Conservation (phyloP, 129 eudicot genomes). For the Escallonia herrerae region DNA sequence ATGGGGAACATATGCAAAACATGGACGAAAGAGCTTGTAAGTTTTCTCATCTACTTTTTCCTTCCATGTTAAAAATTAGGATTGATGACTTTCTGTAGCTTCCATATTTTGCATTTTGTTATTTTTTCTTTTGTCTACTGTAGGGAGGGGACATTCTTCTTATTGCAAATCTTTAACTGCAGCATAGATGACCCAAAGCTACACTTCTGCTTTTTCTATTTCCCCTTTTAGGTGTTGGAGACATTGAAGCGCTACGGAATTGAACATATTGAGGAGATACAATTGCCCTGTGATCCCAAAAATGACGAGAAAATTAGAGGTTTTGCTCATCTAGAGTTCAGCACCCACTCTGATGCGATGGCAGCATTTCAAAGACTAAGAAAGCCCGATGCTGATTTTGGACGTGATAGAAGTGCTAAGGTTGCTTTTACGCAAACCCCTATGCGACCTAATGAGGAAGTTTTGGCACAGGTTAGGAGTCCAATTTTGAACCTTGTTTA, state of each 20-base stretch:
- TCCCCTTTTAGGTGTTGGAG: slow-evolving; percentile 30
- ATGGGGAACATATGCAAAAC: slow-evolving; percentile 43
- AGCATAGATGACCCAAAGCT: slow-evolving; percentile 10
- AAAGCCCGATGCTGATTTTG: slow-evolving; percentile 43
- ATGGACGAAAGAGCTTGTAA: slow-evolving; percentile 39
- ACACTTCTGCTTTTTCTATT: slow-evolving; percentile 3
- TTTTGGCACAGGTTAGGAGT: slow-evolving; percentile 22
- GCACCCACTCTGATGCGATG: slow-evolving; percentile 36
- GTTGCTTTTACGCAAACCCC: slow-evolving; percentile 30
- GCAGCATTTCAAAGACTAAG: slow-evolving; percentile 33
- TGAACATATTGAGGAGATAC: slow-evolving; percentile 20
- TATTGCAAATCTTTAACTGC: neutral
- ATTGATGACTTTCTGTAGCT: neutral
- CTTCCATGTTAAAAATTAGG: slow-evolving; percentile 3
- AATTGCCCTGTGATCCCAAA: slow-evolving; percentile 27
- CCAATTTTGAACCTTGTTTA: neutral
- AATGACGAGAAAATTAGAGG: slow-evolving; percentile 24
- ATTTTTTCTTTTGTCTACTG: neutral
- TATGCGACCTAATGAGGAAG: slow-evolving; percentile 21
- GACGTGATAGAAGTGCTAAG: slow-evolving; percentile 38
- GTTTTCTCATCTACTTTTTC: slow-evolving; percentile 12
- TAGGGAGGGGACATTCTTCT: neutral
- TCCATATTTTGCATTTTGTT: neutral
- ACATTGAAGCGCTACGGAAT: slow-evolving; percentile 32
- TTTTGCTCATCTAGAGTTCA: slow-evolving; percentile 36